Base-by-base conservation (phyloP, 2,329 filamentous ascomycete genomes). In the Bipolaris oryzae region DNA sequence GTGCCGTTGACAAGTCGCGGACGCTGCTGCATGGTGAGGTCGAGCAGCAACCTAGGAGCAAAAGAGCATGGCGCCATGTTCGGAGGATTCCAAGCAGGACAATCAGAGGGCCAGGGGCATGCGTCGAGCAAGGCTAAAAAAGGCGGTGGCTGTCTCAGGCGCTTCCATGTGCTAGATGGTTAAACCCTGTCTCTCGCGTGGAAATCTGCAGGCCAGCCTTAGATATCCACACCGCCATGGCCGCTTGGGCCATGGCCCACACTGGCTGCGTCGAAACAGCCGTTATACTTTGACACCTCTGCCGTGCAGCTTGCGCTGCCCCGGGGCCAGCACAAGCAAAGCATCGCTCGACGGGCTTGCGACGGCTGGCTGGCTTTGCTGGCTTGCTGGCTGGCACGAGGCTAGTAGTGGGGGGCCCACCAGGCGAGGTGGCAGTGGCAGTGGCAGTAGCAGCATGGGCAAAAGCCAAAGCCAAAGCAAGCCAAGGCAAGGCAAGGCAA, bases 121-220 rank as follows among this genome's bases (percentile, higher is more conserved):
- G 47, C 35, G 58, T 56, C 63, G 68, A 69, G 67, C 69, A 67
- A 61, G 70, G 68, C 72, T 74, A 74, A 57, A 49, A 71, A 68
- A 71, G 71, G 64, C 53, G 65, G 61, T 72, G 69, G 70, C 55
- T 58, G 73, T 75, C 71, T 72, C 70, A 75, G 60, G 62, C 53
- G 61, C 66, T 67, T 67, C 68, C 50, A 54, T 54, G 31, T 44
- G 7, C 55, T 52, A 28, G 39, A 43, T 21, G 23, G 25, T 25
- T 49, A 13, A 57, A 69, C 72, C 71, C 70, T 71, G 69, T 67
- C 52, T n/a, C 71, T 76, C 73, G 72, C 74, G 74, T 75, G 74
- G 73, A 66, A 70, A 63, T 61, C 64, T 68, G 70, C 67, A 66
- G 56, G 54, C 71, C 72, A 75, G 73, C 74, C 73, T 74, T 75